Percentiles rank a stretch among this genome's conserved stretches.
Evolutionary conservation across 2,329 filamentous ascomycete genomes (phyloP).

Genomic region (Byssochlamys sp.): DNA sequence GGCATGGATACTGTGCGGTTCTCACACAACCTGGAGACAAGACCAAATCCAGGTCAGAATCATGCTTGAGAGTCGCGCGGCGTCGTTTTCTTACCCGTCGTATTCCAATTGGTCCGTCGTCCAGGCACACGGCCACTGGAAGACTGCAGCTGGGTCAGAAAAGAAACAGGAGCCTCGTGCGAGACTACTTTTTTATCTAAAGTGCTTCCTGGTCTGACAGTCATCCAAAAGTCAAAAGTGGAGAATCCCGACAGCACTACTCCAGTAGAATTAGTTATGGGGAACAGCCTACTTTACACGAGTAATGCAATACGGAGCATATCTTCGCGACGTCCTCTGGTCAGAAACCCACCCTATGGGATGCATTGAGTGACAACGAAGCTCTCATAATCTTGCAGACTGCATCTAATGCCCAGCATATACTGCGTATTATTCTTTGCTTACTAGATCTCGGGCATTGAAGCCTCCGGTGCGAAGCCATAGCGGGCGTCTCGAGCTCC

Average conservation of each 20-base stretch:
- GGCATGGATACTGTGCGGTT: neutral
- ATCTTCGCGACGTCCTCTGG: neutral
- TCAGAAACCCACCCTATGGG: too few relatives aligned
- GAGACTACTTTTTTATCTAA: neutral
- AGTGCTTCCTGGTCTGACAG: neutral
- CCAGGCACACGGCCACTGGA: neutral
- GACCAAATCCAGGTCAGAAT: neutral
- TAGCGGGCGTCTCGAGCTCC: too few relatives aligned
- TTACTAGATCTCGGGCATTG: too few relatives aligned
- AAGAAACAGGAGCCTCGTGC: neutral
- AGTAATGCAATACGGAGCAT: neutral
- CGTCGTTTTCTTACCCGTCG: neutral
- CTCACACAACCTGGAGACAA: neutral
- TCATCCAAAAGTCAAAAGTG: neutral
- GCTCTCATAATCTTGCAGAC: too few relatives aligned
- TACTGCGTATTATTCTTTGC: too few relatives aligned
- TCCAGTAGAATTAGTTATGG: neutral
- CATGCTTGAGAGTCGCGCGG: neutral
- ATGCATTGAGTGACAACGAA: too few relatives aligned
- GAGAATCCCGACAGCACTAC: neutral
- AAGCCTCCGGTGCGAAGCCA: too few relatives aligned
- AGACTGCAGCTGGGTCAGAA: neutral
- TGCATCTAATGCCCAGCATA: too few relatives aligned
- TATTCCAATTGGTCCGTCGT: neutral
- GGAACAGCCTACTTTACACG: neutral